Percentiles rank a stretch among this genome's conserved stretches.
Conservation (phyloP, 768 basidiomycete genomes). For the Xerocomellus amylosporus region DNA sequence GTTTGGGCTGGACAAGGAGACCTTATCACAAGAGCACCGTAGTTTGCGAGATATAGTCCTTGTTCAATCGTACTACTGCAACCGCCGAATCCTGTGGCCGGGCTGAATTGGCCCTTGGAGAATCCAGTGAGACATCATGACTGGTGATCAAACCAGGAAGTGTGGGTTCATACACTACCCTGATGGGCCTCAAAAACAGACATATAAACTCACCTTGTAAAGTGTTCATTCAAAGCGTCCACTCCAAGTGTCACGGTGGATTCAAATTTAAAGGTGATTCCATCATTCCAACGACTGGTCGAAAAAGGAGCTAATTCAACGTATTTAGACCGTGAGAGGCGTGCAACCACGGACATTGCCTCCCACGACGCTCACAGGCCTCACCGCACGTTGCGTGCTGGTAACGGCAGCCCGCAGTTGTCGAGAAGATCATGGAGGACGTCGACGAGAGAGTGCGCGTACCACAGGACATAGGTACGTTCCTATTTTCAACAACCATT, state of each 20-base stretch:
- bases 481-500: neutral
- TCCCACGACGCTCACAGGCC: slow-evolving; percentile 18
- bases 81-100: neutral
- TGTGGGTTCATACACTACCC: neutral
- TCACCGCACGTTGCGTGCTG: slow-evolving; percentile 22
- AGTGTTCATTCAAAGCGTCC: neutral
- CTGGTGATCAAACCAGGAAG: slow-evolving; percentile 7
- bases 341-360: slow-evolving; percentile 18
- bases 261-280: neutral
- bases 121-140: neutral
- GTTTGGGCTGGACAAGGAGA: neutral
- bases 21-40: neutral
- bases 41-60: neutral
- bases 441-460: slow-evolving; percentile 31
- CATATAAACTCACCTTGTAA: neutral
- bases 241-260: neutral
- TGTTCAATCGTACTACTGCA: neutral
- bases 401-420: slow-evolving; percentile 20
- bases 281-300: neutral
- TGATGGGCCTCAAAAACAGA: neutral
- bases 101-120: neutral
- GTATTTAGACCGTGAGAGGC: slow-evolving; percentile 29
- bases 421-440: slow-evolving; percentile 25
- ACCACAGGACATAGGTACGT: slow-evolving; percentile 56
- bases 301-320: slow-evolving; percentile 20